Conservation (phyloP, 768 basidiomycete species). For the Russula sp. region DNA sequence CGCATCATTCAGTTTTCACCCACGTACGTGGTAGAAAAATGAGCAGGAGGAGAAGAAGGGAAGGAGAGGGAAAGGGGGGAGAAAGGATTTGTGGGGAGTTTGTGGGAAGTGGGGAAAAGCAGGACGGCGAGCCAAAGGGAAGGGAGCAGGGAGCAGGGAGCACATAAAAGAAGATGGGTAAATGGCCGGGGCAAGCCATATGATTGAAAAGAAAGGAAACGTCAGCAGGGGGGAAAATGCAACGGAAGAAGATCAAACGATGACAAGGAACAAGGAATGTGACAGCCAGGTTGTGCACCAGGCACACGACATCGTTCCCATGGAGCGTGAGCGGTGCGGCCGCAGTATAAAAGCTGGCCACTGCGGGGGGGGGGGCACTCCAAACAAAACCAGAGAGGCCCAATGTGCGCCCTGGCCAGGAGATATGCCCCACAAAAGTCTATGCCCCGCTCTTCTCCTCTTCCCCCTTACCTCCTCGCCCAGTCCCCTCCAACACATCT, state of each 20-base stretch:
- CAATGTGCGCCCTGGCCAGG: not conserved
- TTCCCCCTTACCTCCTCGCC: not conserved
- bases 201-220: conserved; percentile 6
- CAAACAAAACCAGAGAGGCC: too few species aligned
- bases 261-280: conserved; percentile 4
- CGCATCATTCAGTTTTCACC: not conserved
- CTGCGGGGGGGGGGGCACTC: not conserved
- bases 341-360: not conserved
- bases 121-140: not conserved
- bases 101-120: not conserved
- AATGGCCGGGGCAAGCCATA: not conserved
- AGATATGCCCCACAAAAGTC: not conserved
- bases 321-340: not conserved
- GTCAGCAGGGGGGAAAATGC: not conserved
- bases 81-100: not conserved
- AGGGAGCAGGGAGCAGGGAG: not conserved
- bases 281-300: not conserved
- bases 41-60: conserved; percentile 10
- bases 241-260: not conserved
- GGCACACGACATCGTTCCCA: conserved; percentile 2
- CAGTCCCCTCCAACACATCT: not conserved
- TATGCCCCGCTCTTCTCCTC: not conserved
- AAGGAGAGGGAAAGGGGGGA: not conserved
- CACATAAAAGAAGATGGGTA: not conserved
- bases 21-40: not conserved